These are phyloP conservation scores for Ilyonectria destructans DNA, from an alignment of 2,329 filamentous ascomycete genomes.

Conservation along the genomic window DNA sequence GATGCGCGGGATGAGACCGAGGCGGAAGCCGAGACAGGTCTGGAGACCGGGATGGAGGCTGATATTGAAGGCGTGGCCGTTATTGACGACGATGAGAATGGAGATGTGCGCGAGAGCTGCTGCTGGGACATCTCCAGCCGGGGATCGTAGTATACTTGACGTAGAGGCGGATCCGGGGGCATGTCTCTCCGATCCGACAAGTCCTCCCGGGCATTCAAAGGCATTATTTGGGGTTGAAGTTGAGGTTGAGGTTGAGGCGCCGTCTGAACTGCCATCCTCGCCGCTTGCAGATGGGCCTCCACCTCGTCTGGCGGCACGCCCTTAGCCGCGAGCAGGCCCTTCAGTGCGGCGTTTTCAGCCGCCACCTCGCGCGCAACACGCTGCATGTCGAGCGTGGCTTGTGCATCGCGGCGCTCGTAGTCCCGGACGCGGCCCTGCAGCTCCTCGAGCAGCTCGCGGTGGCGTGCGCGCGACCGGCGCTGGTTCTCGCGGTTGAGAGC, in stretches of 20 bases:
- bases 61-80: constrained; percentile 11
- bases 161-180: constrained; percentile 11
- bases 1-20: constrained; percentile 13
- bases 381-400: constrained; percentile 66
- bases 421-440: constrained; percentile 61
- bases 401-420: constrained; percentile 59
- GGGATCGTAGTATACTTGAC: constrained; percentile 24
- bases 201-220: not conserved
- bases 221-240: not conserved
- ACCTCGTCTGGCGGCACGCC: constrained; percentile 42
- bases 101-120: constrained; percentile 16
- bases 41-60: constrained; percentile 14
- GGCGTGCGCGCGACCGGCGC: constrained; percentile 62
- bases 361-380: constrained; percentile 61
- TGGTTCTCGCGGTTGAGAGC: constrained; percentile 61
- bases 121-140: constrained; percentile 22
- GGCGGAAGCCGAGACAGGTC: constrained; percentile 11
- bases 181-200: constrained; percentile 1
- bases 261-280: not conserved
- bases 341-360: constrained; percentile 59
- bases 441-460: constrained; percentile 60
- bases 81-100: constrained; percentile 19
- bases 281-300: constrained; percentile 41
- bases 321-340: constrained; percentile 46
- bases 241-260: not conserved